phyloP scores from a whole-genome alignment of 768 basidiomycete species.

The Rhodotorula graminis region DNA sequence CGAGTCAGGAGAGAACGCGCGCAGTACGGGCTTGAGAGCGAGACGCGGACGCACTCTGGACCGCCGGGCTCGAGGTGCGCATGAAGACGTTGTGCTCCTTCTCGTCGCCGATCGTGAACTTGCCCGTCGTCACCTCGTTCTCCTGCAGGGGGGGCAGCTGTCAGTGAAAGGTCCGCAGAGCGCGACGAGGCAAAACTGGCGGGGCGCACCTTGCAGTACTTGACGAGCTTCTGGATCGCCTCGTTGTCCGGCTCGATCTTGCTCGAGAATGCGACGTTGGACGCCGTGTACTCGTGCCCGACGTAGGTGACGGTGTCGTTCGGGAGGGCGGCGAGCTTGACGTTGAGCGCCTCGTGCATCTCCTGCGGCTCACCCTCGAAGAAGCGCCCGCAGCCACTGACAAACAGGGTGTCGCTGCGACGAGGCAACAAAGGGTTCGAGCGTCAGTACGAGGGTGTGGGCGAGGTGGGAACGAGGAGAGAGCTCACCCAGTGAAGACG shows the following conservation, averaged over 20 bases:
- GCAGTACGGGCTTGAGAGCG: neutral
- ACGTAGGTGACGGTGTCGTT: slow-evolving; percentile 74
- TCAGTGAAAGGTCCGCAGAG: neutral
- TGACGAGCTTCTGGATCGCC: slow-evolving; percentile 58
- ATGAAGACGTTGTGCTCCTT: slow-evolving; percentile 94
- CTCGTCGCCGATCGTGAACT: slow-evolving; percentile 86
- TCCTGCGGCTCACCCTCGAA: slow-evolving; percentile 63
- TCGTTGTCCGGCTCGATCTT: slow-evolving; percentile 53
- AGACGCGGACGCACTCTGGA: slow-evolving; percentile 55
- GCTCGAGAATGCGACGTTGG: slow-evolving; percentile 34
- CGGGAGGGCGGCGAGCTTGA: slow-evolving; percentile 65
- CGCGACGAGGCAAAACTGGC: neutral
- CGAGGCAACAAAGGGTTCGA: neutral
- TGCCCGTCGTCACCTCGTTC: slow-evolving; percentile 66
- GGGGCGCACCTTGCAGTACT: slow-evolving; percentile 50
- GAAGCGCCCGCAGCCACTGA: slow-evolving; percentile 78
- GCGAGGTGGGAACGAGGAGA: neutral
- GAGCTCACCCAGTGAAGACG: slow-evolving; percentile 75
- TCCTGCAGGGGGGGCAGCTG: slow-evolving; percentile 41
- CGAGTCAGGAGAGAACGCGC: neutral
- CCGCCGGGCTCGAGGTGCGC: slow-evolving; percentile 62
- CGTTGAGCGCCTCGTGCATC: slow-evolving; percentile 71
- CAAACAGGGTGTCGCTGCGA: slow-evolving; percentile 51
- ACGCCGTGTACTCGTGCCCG: slow-evolving; percentile 83
- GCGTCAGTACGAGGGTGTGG: neutral